These are phyloP conservation scores for Odontarrhena argentea DNA, from an alignment of 345 rosid species.

Conservation along the genomic window DNA sequence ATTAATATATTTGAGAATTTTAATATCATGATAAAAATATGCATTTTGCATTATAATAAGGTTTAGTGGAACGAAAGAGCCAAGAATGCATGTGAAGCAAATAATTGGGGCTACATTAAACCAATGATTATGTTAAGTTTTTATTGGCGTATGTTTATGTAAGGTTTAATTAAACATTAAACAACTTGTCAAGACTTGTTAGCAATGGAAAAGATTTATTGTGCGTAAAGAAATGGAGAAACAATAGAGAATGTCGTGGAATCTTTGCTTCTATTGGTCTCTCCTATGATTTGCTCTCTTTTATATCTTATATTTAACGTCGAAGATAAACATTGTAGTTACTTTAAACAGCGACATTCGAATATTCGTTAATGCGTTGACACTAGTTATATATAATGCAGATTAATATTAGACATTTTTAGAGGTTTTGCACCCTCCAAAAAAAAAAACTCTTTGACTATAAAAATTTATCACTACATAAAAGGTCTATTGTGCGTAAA, in stretches of 20 bases:
- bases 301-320: not conserved
- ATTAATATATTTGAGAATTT: constrained; percentile 1
- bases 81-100: constrained; percentile 37
- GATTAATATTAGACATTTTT: not conserved
- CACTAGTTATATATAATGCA: constrained; percentile 1
- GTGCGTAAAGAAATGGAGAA: constrained; percentile 13
- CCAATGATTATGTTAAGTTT: constrained; percentile 33
- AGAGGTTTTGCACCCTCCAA: too few relatives aligned
- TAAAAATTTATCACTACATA: too few relatives aligned
- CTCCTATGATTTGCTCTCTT: constrained; percentile 4
- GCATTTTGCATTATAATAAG: constrained; percentile 18
- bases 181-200: constrained; percentile 31
- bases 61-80: constrained; percentile 19
- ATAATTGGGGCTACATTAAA: constrained; percentile 35
- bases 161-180: constrained; percentile 32
- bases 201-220: not conserved
- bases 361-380: not conserved
- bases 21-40: not conserved
- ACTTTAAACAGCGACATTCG: constrained; percentile 6
- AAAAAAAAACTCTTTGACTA: too few relatives aligned
- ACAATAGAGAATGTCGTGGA: constrained; percentile 39
- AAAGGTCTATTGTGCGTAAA: not conserved
- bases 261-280: constrained; percentile 9
- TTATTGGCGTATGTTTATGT: constrained; percentile 24
- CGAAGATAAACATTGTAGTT: not conserved